Evolutionary conservation across 768 basidiomycete genomes (phyloP), one percentile per base, ranked within the genome.

Genomic region (Multifurca ochricompacta): DNA sequence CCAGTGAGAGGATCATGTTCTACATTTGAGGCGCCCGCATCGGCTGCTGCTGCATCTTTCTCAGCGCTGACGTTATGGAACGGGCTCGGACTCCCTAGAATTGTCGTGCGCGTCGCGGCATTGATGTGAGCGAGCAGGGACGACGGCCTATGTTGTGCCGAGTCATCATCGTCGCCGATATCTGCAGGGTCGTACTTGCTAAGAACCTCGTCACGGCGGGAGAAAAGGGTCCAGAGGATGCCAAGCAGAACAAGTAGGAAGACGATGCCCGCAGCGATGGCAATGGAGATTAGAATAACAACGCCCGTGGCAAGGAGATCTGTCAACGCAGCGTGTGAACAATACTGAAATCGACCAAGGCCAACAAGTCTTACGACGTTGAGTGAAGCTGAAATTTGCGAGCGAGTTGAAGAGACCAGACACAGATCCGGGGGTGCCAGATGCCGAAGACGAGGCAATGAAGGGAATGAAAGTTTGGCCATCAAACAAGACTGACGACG

Each of bases 261-360:
- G 34, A 94, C 87, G 19, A 97, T 81, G 16, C 95, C 96, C 14
- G 93, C 92, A 9, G 90, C 85, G 60, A 97, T 96, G 23, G 96
- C 96, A 59, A 99, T 96, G 2, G 93, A 94, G 61, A 99, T 93
- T 40, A 99, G 78, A 61, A 98, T 97, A 51, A 99, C 92, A 34
- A 98, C 78, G 1, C 95, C 96, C 21, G 82, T 80, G 0, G 94
- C 91, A 51, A 99, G 78, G 75, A 91, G 88, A 63, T 84, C 91
- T 91, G 61, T 8, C 14, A 11, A 61, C 32, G 28, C 30, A 9
- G 48, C 40, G 36, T 30, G 58, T 58, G 48, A 65, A n/a, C 48
- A 41, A 48, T 11, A 35, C 63, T 21, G 56, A 41, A 13, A 23
- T 37, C n/a, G 50, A 46, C 16, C 27, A 48, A 53, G 18, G 36